Percentiles rank a stretch among this genome's conserved stretches.
These are phyloP conservation scores for Isoetes taiwanensis DNA, from an alignment of 75 land plant genomes.

Conservation along the genomic window DNA sequence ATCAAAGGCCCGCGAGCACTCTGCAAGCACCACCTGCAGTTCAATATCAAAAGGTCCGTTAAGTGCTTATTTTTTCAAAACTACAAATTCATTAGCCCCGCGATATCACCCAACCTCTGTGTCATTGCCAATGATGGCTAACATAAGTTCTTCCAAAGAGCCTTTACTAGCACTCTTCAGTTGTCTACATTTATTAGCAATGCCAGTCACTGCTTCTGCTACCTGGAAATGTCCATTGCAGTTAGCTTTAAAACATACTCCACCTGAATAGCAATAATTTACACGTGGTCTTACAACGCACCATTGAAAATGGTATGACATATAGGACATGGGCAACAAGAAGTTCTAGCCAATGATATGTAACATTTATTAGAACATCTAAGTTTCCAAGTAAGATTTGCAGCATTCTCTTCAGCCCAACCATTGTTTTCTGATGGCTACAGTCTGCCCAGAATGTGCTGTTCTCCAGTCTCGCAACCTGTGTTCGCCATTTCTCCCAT, in stretches of 20 bases:
- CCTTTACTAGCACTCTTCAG: constrained; percentile 12
- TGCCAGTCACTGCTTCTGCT: constrained; percentile 49
- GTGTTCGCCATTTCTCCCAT: constrained; percentile 84
- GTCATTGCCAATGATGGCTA: constrained; percentile 72
- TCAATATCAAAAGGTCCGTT: background rate
- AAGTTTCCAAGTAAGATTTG: constrained; percentile 65
- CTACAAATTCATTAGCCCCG: background rate
- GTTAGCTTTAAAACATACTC: too few species aligned
- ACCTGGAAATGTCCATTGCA: constrained; percentile 50
- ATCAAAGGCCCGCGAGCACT: constrained; percentile 21
- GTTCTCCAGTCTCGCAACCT: constrained; percentile 53
- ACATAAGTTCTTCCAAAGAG: constrained; percentile 39
- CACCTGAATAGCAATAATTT: too few species aligned
- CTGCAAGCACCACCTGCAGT: constrained; percentile 24
- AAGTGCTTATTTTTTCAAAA: background rate
- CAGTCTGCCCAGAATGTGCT: constrained; percentile 83
- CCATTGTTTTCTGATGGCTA: constrained; percentile 43
- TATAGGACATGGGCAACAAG: constrained; percentile 69
- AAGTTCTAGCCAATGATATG: constrained; percentile 86
- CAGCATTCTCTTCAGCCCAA: constrained; percentile 57
- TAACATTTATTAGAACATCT: constrained; percentile 32
- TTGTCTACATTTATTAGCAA: constrained; percentile 73
- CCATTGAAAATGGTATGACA: constrained; percentile 75
- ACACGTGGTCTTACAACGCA: constrained; percentile 17
- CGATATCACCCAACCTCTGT: constrained; percentile 46